These are phyloP conservation scores for Vitis rotundifolia DNA, from an alignment of 164 flowering plant species.

Conservation along the genomic window DNA sequence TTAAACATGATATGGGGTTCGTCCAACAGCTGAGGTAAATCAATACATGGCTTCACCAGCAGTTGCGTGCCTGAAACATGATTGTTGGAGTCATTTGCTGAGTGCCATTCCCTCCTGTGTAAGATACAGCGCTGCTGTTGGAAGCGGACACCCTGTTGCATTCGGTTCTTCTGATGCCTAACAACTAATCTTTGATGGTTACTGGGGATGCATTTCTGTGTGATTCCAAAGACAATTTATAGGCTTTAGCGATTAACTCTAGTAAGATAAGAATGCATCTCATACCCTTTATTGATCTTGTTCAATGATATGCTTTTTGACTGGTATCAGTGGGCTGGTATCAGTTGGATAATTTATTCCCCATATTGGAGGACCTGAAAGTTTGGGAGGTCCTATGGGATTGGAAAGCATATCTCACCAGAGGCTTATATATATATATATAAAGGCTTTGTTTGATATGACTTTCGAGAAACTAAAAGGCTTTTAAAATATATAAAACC, in stretches of 20 bases:
- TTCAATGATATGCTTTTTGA: background rate
- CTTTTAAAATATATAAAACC: too few species aligned
- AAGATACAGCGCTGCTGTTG: conserved; percentile 5
- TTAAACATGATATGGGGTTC: background rate
- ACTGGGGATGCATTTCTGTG: background rate
- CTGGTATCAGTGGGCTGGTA: background rate
- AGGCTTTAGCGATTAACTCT: background rate
- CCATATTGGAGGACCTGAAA: too few species aligned
- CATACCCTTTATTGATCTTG: background rate
- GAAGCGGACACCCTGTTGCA: background rate
- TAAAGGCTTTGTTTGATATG: too few species aligned
- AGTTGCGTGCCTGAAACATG: background rate
- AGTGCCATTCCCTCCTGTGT: conserved; percentile 4
- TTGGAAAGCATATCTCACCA: too few species aligned
- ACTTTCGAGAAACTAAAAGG: too few species aligned
- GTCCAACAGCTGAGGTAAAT: background rate
- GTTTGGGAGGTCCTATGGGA: too few species aligned
- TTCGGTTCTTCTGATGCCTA: background rate
- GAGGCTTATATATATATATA: too few species aligned
- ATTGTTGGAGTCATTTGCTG: background rate
- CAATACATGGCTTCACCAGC: background rate
- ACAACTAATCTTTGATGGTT: background rate
- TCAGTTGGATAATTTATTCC: background rate
- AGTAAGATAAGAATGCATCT: background rate
- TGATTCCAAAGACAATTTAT: background rate